Conservation (phyloP, 441 rosid species). For the Gossypium trilobum region DNA sequence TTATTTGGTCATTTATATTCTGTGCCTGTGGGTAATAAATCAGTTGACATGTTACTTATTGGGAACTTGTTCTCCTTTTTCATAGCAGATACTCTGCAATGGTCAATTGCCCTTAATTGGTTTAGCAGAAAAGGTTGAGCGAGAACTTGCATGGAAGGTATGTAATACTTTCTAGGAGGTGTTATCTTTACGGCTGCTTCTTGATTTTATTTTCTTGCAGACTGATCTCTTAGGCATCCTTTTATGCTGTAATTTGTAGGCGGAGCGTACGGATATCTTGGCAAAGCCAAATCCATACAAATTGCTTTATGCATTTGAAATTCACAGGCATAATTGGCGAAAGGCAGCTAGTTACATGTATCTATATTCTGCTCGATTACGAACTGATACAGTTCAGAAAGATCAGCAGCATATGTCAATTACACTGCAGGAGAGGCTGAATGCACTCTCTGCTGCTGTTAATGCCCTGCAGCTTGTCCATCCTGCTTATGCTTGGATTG, state of each 20-base stretch:
- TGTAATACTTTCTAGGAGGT: slow-evolving; percentile 15
- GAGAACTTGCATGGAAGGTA: slow-evolving; percentile 97
- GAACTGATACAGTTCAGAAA: slow-evolving; percentile 46
- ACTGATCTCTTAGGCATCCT: slow-evolving; percentile 16
- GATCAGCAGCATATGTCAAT: slow-evolving; percentile 51
- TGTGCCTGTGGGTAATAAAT: not conserved
- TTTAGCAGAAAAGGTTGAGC: slow-evolving; percentile 81
- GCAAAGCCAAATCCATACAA: slow-evolving; percentile 78
- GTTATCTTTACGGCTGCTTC: slow-evolving; percentile 15
- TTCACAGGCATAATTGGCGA: slow-evolving; percentile 89
- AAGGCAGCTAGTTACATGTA: slow-evolving; percentile 85
- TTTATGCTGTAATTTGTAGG: slow-evolving; percentile 42
- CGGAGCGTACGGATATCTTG: slow-evolving; percentile 68
- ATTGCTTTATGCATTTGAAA: slow-evolving; percentile 89
- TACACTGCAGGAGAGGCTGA: slow-evolving; percentile 74
- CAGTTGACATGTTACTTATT: slow-evolving; percentile 3
- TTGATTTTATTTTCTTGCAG: slow-evolving; percentile 11
- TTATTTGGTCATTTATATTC: not conserved
- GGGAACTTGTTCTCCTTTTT: slow-evolving; percentile 9
- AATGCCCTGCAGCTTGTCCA: slow-evolving; percentile 81
- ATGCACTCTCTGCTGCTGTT: slow-evolving; percentile 82
- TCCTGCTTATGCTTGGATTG: slow-evolving; percentile 87
- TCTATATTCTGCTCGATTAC: slow-evolving; percentile 64
- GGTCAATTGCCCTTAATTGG: slow-evolving; percentile 87
- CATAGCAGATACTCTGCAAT: slow-evolving; percentile 62